Evolutionary conservation across 2,329 filamentous ascomycete species (phyloP).

Genomic region (Aureobasidium leucospermi): DNA sequence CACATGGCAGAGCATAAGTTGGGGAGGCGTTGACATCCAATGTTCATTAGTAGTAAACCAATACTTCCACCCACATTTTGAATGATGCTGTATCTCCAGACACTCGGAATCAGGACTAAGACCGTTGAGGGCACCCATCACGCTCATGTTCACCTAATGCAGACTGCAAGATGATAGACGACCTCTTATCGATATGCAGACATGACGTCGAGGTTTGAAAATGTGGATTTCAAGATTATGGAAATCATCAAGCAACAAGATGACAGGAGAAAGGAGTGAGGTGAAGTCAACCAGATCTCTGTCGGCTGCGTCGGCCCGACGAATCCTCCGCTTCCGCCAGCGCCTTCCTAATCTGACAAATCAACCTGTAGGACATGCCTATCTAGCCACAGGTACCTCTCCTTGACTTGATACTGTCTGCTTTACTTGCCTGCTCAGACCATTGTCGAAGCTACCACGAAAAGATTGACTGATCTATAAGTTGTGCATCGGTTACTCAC

Average conservation of each 20-base stretch:
- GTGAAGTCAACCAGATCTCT: neutral
- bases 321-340: neutral
- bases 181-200: too few relatives aligned
- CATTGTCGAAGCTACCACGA: neutral
- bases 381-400: neutral
- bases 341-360: slow-evolving; percentile 7
- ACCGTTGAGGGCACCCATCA: too few relatives aligned
- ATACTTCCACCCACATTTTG: too few relatives aligned
- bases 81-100: too few relatives aligned
- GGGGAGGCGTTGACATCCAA: too few relatives aligned
- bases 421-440: neutral
- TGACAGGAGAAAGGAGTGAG: neutral
- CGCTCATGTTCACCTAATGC: too few relatives aligned
- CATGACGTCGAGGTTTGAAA: too few relatives aligned
- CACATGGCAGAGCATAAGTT: too few relatives aligned
- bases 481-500: neutral
- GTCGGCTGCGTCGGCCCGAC: neutral
- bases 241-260: neutral
- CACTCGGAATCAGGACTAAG: too few relatives aligned
- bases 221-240: neutral
- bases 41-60: too few relatives aligned
- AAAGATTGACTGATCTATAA: neutral
- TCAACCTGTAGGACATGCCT: neutral
- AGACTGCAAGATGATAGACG: too few relatives aligned
- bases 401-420: neutral